Conservation (phyloP, 2,329 filamentous ascomycete genomes). For the Penicillium polonicum region DNA sequence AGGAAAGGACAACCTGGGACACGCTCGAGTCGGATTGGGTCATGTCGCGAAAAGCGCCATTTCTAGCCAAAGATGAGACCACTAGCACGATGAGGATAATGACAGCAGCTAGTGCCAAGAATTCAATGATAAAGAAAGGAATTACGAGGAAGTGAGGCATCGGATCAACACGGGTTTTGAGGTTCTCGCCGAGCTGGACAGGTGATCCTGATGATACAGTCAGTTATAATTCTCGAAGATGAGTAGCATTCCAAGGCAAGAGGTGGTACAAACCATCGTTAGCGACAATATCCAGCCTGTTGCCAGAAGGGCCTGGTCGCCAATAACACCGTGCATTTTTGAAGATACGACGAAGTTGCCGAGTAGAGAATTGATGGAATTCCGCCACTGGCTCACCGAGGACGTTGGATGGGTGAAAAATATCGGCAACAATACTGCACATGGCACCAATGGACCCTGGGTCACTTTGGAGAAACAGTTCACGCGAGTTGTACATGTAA, state of each 20-base stretch:
- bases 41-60: constrained; percentile 33
- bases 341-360: constrained; percentile 32
- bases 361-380: constrained; percentile 36
- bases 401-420: constrained; percentile 31
- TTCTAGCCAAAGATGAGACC: constrained; percentile 28
- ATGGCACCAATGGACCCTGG: constrained; percentile 37
- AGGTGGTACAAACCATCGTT: constrained; percentile 26
- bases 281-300: constrained; percentile 30
- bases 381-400: constrained; percentile 28
- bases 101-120: constrained; percentile 31
- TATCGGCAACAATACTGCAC: constrained; percentile 36
- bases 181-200: constrained; percentile 24
- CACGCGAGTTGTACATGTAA: constrained; percentile 29
- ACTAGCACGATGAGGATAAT: constrained; percentile 34
- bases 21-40: constrained; percentile 34
- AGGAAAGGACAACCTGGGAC: constrained; percentile 33
- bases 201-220: constrained; percentile 21
- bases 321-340: constrained; percentile 31
- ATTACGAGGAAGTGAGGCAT: constrained; percentile 37
- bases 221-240: not conserved
- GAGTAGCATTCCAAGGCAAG: not conserved
- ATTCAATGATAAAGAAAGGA: constrained; percentile 36
- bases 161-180: constrained; percentile 29
- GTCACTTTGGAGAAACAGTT: constrained; percentile 34
- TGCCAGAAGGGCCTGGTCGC: constrained; percentile 28